phyloP scores from a whole-genome alignment of 768 basidiomycete genomes.

The Psilocybe cubensis region DNA sequence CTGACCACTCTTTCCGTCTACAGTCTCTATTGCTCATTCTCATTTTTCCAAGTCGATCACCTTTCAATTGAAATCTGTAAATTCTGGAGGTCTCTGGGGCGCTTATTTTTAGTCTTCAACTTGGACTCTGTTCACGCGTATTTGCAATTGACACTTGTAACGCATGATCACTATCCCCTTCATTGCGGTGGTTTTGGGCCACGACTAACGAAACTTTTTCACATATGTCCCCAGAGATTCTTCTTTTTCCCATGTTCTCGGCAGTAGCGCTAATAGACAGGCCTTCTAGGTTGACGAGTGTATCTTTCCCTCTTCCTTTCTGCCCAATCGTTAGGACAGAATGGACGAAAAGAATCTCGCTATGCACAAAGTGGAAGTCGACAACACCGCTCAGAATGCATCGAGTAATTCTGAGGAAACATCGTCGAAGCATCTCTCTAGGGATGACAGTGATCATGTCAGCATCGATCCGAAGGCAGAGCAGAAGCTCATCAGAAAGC shows the following conservation, averaged over 20 bases:
- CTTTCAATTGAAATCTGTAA: background rate
- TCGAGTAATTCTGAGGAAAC: background rate
- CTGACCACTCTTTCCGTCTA: too few relatives aligned
- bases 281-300: background rate
- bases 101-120: background rate
- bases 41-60: background rate
- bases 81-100: too few relatives aligned
- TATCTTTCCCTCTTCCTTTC: background rate
- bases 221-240: background rate
- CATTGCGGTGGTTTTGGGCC: background rate
- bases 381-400: background rate
- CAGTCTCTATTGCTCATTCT: background rate
- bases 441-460: background rate
- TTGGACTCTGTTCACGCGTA: background rate
- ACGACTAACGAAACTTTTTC: background rate
- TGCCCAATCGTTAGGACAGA: background rate
- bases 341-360: background rate
- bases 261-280: background rate
- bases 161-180: background rate
- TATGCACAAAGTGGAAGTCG: too few relatives aligned
- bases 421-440: constrained; percentile 6
- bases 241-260: constrained; percentile 5
- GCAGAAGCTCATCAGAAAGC: constrained; percentile 35
- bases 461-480: constrained; percentile 37
- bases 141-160: background rate